Evolutionary conservation across 805 yeast species (phyloP).

Genomic region (Starmerella bombi): DNA sequence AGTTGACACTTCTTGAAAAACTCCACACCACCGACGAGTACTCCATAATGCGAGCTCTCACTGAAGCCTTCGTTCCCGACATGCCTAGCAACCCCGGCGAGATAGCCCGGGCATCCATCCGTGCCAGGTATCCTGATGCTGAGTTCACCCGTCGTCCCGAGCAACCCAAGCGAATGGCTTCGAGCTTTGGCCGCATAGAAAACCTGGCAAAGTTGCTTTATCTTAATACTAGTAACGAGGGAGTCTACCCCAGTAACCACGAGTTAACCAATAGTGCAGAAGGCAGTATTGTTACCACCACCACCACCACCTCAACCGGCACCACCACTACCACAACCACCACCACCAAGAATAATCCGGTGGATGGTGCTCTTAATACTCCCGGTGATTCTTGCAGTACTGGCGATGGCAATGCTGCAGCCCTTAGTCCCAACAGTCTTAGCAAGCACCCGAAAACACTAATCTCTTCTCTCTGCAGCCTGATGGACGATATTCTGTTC

Average conservation of each 20-base stretch:
- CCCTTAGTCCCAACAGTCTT: no score
- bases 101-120: neutral
- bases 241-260: neutral
- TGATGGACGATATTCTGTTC: neutral
- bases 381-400: no score
- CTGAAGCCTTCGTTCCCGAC: conserved; percentile 13
- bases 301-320: no score
- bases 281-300: no score
- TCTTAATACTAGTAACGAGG: neutral
- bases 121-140: neutral
- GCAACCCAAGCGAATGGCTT: conserved; percentile 1
- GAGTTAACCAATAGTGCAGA: no score
- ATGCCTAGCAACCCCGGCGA: neutral
- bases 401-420: no score
- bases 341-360: no score
- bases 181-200: neutral
- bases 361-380: no score
- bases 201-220: neutral
- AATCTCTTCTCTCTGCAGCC: neutral
- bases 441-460: no score
- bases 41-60: conserved; percentile 21
- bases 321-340: no score
- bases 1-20: conserved; percentile 23
- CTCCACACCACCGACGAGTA: conserved; percentile 26
- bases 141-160: neutral